phyloP scores from a whole-genome alignment of 2,329 filamentous ascomycete species.

The Trichophyton rubrum region DNA sequence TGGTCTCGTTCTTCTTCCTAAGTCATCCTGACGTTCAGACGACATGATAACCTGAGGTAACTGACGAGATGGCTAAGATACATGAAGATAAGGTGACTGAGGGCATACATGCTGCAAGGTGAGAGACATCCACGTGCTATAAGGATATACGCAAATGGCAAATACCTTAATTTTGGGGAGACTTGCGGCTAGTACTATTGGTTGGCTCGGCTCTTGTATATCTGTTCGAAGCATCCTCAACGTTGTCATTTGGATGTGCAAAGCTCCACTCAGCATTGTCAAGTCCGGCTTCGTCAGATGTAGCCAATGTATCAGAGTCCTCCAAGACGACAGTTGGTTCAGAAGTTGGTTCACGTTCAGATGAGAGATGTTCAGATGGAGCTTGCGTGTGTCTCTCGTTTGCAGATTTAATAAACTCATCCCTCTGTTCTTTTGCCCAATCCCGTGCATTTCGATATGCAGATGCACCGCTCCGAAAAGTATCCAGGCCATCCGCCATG shows the following conservation, averaged over 20 bases:
- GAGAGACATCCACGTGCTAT: too few relatives aligned
- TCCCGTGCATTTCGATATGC: slow-evolving; percentile 27
- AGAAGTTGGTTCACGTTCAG: background rate
- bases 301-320: slow-evolving; percentile 1
- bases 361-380: background rate
- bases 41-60: too few relatives aligned
- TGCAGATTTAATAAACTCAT: slow-evolving; percentile 24
- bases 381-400: slow-evolving; percentile 15
- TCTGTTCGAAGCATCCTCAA: slow-evolving; percentile 5
- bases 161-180: too few relatives aligned
- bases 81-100: too few relatives aligned
- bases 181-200: too few relatives aligned
- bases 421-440: slow-evolving; percentile 27
- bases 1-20: too few relatives aligned
- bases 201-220: background rate
- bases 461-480: slow-evolving; percentile 17
- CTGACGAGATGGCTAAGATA: too few relatives aligned
- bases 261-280: slow-evolving; percentile 6
- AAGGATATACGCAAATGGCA: too few relatives aligned
- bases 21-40: too few relatives aligned
- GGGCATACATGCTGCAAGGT: too few relatives aligned
- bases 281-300: slow-evolving; percentile 5
- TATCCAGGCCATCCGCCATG: slow-evolving; percentile 12
- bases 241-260: background rate
- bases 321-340: slow-evolving; percentile 2